These are phyloP conservation scores for Suhomyces sp. DNA, from an alignment of 805 yeast genomes.

Conservation along the genomic window DNA sequence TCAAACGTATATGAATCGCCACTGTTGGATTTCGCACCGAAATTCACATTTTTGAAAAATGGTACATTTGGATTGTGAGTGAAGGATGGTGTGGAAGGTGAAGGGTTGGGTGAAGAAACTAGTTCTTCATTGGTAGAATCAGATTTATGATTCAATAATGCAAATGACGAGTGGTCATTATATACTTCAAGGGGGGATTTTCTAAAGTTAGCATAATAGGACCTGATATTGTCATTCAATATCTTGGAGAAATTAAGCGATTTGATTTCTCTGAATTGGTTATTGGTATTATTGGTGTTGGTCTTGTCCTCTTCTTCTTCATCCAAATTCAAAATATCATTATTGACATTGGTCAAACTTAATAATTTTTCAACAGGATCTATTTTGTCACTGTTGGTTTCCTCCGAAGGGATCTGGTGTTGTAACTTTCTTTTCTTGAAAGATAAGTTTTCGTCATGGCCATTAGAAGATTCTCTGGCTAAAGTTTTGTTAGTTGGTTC, in stretches of 20 bases:
- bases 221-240: constrained; percentile 37
- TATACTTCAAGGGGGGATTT: constrained; percentile 32
- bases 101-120: constrained; percentile 3
- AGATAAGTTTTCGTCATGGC: constrained; percentile 6
- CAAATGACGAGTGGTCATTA: constrained; percentile 33
- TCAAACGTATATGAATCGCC: constrained; percentile 21
- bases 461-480: constrained; percentile 7
- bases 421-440: constrained; percentile 4
- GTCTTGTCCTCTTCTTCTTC: constrained; percentile 3
- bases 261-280: background rate
- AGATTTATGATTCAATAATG: constrained; percentile 23
- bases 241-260: constrained; percentile 36
- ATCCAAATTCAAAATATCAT: constrained; percentile 31
- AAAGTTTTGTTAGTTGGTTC: constrained; percentile 7
- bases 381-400: constrained; percentile 26
- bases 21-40: constrained; percentile 26
- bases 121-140: background rate
- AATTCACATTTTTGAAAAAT: constrained; percentile 37
- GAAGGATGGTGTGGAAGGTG: constrained; percentile 8
- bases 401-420: constrained; percentile 1
- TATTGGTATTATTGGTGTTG: background rate
- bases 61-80: constrained; percentile 21
- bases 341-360: constrained; percentile 30
- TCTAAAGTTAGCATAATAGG: constrained; percentile 26
- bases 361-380: constrained; percentile 44